Evolutionary conservation across 768 basidiomycete species (phyloP).

Genomic region (Lactarius hengduanensis): DNA sequence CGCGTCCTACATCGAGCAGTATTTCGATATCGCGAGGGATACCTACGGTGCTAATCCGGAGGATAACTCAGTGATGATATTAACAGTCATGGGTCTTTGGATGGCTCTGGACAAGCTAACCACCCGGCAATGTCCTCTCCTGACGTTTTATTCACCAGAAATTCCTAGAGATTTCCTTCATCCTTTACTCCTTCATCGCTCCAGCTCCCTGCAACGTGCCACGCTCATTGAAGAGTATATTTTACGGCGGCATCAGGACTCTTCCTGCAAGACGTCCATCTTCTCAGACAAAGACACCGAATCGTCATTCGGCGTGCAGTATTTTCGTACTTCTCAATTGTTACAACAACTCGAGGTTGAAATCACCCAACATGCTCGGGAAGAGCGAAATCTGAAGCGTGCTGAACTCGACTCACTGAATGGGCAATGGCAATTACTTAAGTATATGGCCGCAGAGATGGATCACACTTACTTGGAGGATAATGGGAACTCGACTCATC

Average conservation of each 20-base stretch:
- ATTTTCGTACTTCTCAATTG: neutral
- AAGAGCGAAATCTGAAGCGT: neutral
- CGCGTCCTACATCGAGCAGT: neutral
- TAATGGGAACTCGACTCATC: neutral
- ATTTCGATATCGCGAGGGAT: neutral
- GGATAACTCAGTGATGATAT: neutral
- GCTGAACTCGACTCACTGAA: neutral
- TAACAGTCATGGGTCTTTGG: neutral
- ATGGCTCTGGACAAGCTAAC: neutral
- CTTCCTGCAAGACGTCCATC: neutral
- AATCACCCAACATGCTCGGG: neutral
- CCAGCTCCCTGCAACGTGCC: neutral
- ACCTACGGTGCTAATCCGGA: neutral
- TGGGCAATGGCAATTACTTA: neutral
- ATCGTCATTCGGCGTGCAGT: neutral
- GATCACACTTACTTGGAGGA: neutral
- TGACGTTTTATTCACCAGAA: neutral
- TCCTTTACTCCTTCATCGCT: neutral
- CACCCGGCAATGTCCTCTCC: neutral
- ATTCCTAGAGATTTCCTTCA: neutral
- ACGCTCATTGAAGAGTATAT: neutral
- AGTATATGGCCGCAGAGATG: neutral
- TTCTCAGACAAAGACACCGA: neutral
- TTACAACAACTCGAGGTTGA: neutral
- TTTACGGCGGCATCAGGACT: neutral